Evolutionary conservation across 805 yeast genomes (phyloP).

Genomic region (Starmerella asiatica): DNA sequence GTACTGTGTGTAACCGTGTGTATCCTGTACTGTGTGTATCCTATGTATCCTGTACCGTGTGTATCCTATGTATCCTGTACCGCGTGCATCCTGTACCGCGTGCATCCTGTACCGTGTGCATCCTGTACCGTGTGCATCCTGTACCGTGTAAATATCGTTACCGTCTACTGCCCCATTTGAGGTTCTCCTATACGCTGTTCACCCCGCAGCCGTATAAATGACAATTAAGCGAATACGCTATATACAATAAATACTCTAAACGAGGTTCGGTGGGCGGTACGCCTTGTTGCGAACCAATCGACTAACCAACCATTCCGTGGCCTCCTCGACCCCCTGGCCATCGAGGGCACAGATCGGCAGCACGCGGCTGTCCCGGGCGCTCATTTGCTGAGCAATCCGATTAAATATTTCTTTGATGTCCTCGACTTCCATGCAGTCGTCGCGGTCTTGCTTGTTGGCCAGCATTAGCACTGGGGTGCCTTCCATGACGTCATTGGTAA

Average conservation of each 20-base stretch:
- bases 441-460: conserved; percentile 85
- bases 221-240: too few species aligned
- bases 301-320: conserved; percentile 76
- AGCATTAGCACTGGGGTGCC: conserved; percentile 87
- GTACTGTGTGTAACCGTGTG: too few species aligned
- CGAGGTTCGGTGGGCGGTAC: conserved; percentile 43
- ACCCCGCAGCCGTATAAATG: too few species aligned
- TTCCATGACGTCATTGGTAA: conserved; percentile 47
- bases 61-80: too few species aligned
- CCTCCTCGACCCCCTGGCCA: conserved; percentile 67
- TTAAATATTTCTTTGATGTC: conserved; percentile 75
- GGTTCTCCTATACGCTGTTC: too few species aligned
- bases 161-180: too few species aligned
- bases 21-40: too few species aligned
- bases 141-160: too few species aligned
- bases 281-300: conserved; percentile 55
- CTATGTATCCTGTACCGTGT: too few species aligned
- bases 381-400: conserved; percentile 64
- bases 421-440: conserved; percentile 56
- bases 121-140: too few species aligned
- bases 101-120: too few species aligned
- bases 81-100: too few species aligned
- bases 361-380: conserved; percentile 83
- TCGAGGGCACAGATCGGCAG: conserved; percentile 77
- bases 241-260: conserved; percentile 12